phyloP scores from a whole-genome alignment of 129 eudicot genomes.

The Cynara cardunculus region DNA sequence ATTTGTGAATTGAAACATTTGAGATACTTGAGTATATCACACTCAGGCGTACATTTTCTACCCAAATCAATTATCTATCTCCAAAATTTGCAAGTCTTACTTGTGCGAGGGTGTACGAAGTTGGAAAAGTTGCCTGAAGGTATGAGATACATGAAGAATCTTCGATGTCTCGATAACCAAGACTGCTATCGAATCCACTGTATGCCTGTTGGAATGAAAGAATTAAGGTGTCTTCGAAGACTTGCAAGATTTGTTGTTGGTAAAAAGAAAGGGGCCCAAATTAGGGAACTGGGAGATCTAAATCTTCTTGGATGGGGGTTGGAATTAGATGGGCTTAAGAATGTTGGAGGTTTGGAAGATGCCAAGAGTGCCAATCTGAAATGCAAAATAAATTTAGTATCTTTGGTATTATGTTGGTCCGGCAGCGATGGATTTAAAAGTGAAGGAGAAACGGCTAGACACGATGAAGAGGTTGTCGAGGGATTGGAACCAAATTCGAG shows the following conservation, averaged over 20 bases:
- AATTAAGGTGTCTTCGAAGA: neutral
- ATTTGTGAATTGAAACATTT: slow-evolving; percentile 10
- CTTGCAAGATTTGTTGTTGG: neutral
- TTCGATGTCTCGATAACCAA: slow-evolving; percentile 3
- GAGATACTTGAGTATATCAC: slow-evolving; percentile 31
- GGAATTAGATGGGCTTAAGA: neutral
- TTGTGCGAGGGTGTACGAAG: neutral
- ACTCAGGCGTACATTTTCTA: slow-evolving; percentile 24
- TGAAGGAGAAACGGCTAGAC: neutral
- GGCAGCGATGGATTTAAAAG: neutral
- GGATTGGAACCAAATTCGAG: slow-evolving; percentile 18
- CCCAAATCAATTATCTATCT: slow-evolving; percentile 38
- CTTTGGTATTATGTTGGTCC: neutral
- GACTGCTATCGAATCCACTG: neutral
- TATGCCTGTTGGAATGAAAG: slow-evolving; percentile 14
- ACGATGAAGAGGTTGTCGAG: slow-evolving; percentile 15
- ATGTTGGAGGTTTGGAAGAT: slow-evolving; percentile 4
- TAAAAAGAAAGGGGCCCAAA: neutral
- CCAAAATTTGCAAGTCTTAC: slow-evolving; percentile 34
- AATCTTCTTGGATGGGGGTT: slow-evolving; percentile 14
- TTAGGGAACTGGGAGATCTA: slow-evolving; percentile 4
- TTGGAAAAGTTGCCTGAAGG: neutral
- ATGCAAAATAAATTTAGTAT: neutral
- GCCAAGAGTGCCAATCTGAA: slow-evolving; percentile 21
- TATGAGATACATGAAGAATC: slow-evolving; percentile 4